Conservation (phyloP, 352 stramenopile genomes). For the Phytophthora idaei region DNA sequence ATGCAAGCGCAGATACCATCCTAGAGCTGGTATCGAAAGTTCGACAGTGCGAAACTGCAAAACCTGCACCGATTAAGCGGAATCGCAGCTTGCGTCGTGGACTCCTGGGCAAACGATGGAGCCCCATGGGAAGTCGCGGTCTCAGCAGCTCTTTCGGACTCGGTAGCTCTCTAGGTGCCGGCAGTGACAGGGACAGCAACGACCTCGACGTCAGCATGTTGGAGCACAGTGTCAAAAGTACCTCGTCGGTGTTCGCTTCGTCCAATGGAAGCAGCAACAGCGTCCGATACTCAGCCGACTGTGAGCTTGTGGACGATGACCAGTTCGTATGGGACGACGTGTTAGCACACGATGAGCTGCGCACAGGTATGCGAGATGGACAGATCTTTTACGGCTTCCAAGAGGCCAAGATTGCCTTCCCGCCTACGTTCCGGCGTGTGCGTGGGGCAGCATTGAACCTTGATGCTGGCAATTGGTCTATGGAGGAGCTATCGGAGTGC, state of each 20-base stretch:
- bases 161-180: constrained; percentile 24
- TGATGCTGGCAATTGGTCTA: constrained; percentile 25
- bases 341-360: constrained; percentile 75
- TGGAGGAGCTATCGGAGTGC: constrained; percentile 36
- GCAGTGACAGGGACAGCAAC: constrained; percentile 37
- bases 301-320: constrained; percentile 49
- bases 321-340: constrained; percentile 66
- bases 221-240: constrained; percentile 40
- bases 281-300: constrained; percentile 36
- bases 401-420: constrained; percentile 77
- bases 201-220: constrained; percentile 48
- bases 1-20: constrained; percentile 58
- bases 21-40: constrained; percentile 66
- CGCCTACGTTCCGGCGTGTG: constrained; percentile 76
- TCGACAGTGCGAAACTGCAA: constrained; percentile 40
- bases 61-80: constrained; percentile 23
- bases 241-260: constrained; percentile 27
- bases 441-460: constrained; percentile 44
- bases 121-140: constrained; percentile 30
- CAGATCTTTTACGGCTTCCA: constrained; percentile 82
- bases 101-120: constrained; percentile 40
- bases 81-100: constrained; percentile 36
- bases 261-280: constrained; percentile 40
- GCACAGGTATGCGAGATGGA: constrained; percentile 50
- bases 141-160: constrained; percentile 36